Evolutionary conservation across 2,329 filamentous ascomycete genomes (phyloP).

Genomic region (Graphilbum fragrans): DNA sequence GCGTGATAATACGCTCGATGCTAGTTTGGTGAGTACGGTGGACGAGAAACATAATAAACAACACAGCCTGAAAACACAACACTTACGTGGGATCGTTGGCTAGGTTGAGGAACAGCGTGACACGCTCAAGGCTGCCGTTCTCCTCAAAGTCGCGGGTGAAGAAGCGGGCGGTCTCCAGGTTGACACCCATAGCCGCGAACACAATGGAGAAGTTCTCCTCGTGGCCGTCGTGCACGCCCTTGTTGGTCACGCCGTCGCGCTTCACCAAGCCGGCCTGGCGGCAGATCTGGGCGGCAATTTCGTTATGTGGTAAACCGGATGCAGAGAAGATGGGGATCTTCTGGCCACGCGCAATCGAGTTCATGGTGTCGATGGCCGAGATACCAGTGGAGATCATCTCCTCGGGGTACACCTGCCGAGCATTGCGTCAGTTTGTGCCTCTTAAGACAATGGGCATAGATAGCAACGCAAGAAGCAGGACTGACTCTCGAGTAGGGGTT

Average conservation of each 20-base stretch:
- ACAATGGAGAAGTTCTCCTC: slow-evolving; percentile 99
- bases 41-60: neutral
- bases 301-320: slow-evolving; percentile 95
- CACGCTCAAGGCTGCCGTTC: slow-evolving; percentile 96
- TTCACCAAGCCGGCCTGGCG: slow-evolving; percentile 90
- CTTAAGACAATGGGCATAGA: slow-evolving; percentile 7
- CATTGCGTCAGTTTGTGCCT: too few relatives aligned
- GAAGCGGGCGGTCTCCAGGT: slow-evolving; percentile 96
- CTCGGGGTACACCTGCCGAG: slow-evolving; percentile 96
- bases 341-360: slow-evolving; percentile 93
- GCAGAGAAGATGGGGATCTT: slow-evolving; percentile 99
- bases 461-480: slow-evolving; percentile 3
- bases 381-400: slow-evolving; percentile 99
- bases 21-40: slow-evolving; percentile 29
- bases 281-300: slow-evolving; percentile 98
- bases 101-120: slow-evolving; percentile 96
- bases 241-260: slow-evolving; percentile 65
- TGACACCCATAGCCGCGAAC: slow-evolving; percentile 99
- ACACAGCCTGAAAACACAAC: neutral
- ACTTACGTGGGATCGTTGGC: slow-evolving; percentile 95
- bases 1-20: slow-evolving; percentile 99
- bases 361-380: slow-evolving; percentile 97
- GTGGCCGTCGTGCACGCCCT: slow-evolving; percentile 91
- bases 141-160: slow-evolving; percentile 98
- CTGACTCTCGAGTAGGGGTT: slow-evolving; percentile 92